Conservation (phyloP, 371 early-diverging fungal genomes). For the Fennellomyces sp. region DNA sequence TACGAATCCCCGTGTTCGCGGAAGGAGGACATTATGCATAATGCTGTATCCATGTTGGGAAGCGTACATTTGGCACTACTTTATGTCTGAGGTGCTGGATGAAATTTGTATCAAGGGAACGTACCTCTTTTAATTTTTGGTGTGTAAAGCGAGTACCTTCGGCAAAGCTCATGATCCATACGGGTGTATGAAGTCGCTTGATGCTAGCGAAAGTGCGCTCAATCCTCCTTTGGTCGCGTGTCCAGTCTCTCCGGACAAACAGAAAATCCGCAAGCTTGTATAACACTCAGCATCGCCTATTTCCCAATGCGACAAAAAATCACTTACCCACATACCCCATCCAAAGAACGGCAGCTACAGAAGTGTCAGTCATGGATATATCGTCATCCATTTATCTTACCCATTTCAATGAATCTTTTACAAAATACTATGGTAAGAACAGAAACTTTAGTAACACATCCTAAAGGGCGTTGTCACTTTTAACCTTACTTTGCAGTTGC, state of each 20-base stretch:
- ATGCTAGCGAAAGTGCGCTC: conserved; percentile 60
- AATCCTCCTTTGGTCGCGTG: conserved; percentile 65
- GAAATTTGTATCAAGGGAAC: conserved; percentile 8
- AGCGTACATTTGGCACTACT: conserved; percentile 4
- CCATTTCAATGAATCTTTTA: conserved; percentile 74
- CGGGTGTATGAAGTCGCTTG: conserved; percentile 60
- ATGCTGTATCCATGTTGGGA: conserved; percentile 54
- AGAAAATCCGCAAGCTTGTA: conserved; percentile 67
- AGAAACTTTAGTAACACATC: not conserved
- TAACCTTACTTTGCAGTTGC: conserved; percentile 61
- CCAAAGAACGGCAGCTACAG: conserved; percentile 62
- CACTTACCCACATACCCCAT: conserved; percentile 64
- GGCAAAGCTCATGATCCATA: conserved; percentile 75
- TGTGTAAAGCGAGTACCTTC: conserved; percentile 74
- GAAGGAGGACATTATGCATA: conserved; percentile 73
- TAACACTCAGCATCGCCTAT: not conserved
- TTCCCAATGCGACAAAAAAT: not conserved
- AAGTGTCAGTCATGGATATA: not conserved
- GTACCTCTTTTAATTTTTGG: conserved; percentile 59
- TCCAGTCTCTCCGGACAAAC: conserved; percentile 72
- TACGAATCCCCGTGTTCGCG: conserved; percentile 83
- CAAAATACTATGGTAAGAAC: conserved; percentile 61
- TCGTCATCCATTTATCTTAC: conserved; percentile 25
- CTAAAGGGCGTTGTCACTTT: not conserved
- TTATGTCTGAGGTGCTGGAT: no score